A percentile compares a stretch with the other conserved stretches of the same genome.
Conservation (phyloP, 169 alveolate species). For the Sarcocystis neurona region DNA sequence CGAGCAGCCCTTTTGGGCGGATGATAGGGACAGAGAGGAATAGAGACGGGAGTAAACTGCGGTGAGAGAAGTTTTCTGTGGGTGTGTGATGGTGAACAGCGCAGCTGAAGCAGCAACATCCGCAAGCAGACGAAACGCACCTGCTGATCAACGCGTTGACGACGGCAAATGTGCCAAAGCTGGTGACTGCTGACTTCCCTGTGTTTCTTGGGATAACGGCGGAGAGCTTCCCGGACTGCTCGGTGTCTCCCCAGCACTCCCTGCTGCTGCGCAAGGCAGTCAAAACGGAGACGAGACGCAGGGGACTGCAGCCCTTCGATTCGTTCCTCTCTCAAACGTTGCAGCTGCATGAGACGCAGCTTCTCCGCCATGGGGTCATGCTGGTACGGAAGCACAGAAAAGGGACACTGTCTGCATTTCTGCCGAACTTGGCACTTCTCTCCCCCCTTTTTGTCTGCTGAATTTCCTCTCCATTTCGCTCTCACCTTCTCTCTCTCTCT, state of each 20-base stretch:
- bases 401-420: background rate
- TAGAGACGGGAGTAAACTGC: no score
- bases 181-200: conserved; percentile 84
- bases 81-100: conserved; percentile 19
- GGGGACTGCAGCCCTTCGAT: conserved; percentile 77
- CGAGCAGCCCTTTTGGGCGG: no score
- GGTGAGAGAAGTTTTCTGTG: background rate
- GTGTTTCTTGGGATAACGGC: conserved; percentile 90
- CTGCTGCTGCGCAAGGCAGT: conserved; percentile 82
- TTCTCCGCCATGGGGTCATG: conserved; percentile 94
- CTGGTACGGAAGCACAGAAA: conserved; percentile 76
- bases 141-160: conserved; percentile 92
- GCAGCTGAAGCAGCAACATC: conserved; percentile 70
- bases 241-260: conserved; percentile 81
- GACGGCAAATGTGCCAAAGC: conserved; percentile 92
- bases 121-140: conserved; percentile 83
- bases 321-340: conserved; percentile 87
- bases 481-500: no score
- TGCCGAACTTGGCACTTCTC: no score
- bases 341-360: conserved; percentile 92
- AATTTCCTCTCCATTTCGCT: no score
- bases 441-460: no score
- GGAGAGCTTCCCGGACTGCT: conserved; percentile 91
- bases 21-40: no score
- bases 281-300: conserved; percentile 75